These are phyloP conservation scores for Chalciporus sp. DNA, from an alignment of 1,284 basidiomycete genomes.

Conservation along the genomic window DNA sequence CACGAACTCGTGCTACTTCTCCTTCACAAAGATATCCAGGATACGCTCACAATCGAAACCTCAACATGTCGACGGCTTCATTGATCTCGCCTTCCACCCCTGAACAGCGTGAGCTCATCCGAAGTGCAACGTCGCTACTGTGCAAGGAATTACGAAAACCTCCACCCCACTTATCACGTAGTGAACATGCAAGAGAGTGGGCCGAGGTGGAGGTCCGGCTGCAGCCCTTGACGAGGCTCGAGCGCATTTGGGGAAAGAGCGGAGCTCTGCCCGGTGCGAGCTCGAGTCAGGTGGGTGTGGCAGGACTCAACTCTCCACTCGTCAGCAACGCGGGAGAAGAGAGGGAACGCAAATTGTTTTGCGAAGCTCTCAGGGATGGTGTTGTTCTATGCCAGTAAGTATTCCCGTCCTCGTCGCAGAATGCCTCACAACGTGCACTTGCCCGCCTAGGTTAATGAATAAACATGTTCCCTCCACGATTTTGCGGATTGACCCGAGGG, in stretches of 20 bases:
- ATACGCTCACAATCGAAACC: conserved; percentile 50
- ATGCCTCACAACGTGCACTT: neutral
- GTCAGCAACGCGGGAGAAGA: conserved; percentile 65
- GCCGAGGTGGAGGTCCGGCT: conserved; percentile 74
- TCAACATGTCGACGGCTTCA: conserved; percentile 58
- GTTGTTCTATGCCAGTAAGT: conserved; percentile 86
- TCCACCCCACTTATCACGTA: conserved; percentile 51
- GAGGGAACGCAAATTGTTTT: conserved; percentile 70
- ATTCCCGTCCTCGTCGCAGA: conserved; percentile 5
- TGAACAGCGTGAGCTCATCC: conserved; percentile 63
- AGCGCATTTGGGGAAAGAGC: conserved; percentile 69
- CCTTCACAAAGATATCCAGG: conserved; percentile 45
- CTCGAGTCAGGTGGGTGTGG: conserved; percentile 44
- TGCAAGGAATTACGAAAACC: conserved; percentile 66
- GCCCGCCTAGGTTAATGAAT: conserved; percentile 63
- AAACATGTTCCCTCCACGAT: conserved; percentile 65
- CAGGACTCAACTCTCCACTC: conserved; percentile 38
- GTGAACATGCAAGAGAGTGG: conserved; percentile 56
- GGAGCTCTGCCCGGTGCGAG: conserved; percentile 42
- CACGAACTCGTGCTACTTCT: conserved; percentile 37
- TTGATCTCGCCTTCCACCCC: conserved; percentile 47
- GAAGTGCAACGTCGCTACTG: conserved; percentile 59
- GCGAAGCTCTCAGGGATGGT: conserved; percentile 78
- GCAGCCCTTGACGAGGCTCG: conserved; percentile 60
- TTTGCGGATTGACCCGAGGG: conserved; percentile 64